phyloP scores from a whole-genome alignment of 2,329 filamentous ascomycete species.

The Hypoxylon sp. region DNA sequence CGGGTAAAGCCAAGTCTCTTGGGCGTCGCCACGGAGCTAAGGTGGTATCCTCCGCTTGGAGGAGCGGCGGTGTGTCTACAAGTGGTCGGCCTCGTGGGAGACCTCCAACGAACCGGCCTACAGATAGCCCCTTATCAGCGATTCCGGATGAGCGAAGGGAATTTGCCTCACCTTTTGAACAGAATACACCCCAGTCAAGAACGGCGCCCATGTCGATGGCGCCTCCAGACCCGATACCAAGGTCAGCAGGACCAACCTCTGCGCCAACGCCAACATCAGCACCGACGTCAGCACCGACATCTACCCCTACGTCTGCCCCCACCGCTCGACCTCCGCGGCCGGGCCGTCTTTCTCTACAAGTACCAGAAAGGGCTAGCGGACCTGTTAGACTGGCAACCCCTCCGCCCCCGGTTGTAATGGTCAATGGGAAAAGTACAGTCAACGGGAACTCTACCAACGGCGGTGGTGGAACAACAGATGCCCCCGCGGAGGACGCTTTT shows the following conservation, averaged over 20 bases:
- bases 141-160: conserved; percentile 71
- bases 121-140: conserved; percentile 77
- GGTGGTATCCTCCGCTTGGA: conserved; percentile 92
- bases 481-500: conserved; percentile 30
- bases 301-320: conserved; percentile 40
- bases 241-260: conserved; percentile 43
- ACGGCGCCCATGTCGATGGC: conserved; percentile 46
- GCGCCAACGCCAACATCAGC: conserved; percentile 34
- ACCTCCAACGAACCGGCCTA: conserved; percentile 75
- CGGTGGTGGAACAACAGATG: conserved; percentile 18
- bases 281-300: conserved; percentile 42
- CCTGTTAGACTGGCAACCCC: conserved; percentile 73
- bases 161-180: conserved; percentile 50
- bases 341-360: conserved; percentile 70
- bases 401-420: conserved; percentile 63
- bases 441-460: conserved; percentile 34
- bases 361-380: conserved; percentile 71
- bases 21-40: conserved; percentile 80
- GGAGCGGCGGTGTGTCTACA: conserved; percentile 70
- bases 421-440: conserved; percentile 60
- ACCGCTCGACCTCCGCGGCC: conserved; percentile 54
- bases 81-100: conserved; percentile 81
- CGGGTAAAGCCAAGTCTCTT: conserved; percentile 66
- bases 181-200: conserved; percentile 38
- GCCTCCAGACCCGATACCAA: conserved; percentile 45